A percentile compares a stretch with the other conserved stretches of the same genome.
phyloP scores from a whole-genome alignment of 805 yeast genomes.

The Metschnikowia lunata region DNA sequence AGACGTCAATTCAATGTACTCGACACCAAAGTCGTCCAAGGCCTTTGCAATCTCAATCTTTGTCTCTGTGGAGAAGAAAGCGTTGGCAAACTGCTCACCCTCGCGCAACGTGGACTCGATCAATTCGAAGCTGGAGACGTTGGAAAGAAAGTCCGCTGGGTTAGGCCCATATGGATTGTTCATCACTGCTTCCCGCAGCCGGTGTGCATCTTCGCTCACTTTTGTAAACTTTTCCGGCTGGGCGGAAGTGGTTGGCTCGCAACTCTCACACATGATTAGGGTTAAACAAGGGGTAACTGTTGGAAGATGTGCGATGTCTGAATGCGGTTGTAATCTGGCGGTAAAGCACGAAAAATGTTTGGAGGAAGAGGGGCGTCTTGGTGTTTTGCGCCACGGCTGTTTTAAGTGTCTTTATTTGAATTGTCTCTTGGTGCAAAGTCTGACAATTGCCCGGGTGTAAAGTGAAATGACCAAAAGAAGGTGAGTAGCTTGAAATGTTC shows the following conservation, averaged over 20 bases:
- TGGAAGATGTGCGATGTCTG: background rate
- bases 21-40: slow-evolving; percentile 95
- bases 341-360: too few species aligned
- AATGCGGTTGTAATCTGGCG: too few species aligned
- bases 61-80: slow-evolving; percentile 90
- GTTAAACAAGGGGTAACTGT: background rate
- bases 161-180: slow-evolving; percentile 91
- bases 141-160: slow-evolving; percentile 87
- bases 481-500: too few species aligned
- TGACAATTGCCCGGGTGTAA: too few species aligned
- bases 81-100: slow-evolving; percentile 98
- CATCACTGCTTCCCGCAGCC: slow-evolving; percentile 18
- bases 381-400: too few species aligned
- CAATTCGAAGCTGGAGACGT: slow-evolving; percentile 82
- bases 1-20: slow-evolving; percentile 94
- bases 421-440: too few species aligned
- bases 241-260: background rate
- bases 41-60: slow-evolving; percentile 97
- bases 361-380: too few species aligned
- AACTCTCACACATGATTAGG: slow-evolving; percentile 3
- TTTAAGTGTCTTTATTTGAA: too few species aligned
- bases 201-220: slow-evolving; percentile 33
- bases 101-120: slow-evolving; percentile 96
- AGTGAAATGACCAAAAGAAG: too few species aligned
- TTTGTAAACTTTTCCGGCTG: slow-evolving; percentile 33